Base-by-base conservation (phyloP, 1,139 yeast genomes). In the Pichia sp. region DNA sequence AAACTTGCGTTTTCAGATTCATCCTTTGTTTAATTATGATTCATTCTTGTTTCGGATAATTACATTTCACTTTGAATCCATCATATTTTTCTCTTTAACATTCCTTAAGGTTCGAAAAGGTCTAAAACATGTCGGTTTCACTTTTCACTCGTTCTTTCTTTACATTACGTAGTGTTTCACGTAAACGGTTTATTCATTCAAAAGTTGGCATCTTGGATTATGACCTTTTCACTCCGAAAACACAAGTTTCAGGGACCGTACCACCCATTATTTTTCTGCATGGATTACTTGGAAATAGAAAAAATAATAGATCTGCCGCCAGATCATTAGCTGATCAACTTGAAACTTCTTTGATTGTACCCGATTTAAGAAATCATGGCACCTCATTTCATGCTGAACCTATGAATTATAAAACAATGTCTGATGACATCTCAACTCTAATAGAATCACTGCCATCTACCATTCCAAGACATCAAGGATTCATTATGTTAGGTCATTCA, bases 311-410 rank as follows among this genome's bases (percentile, higher is more conserved):
- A 56, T 76, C 90, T 1, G 86, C 90, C 27, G 87, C 89, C 27
- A 79, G 80, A 61, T 62, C 62, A 45, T 52, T 76, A 33, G 65
- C 71, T 41, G 64, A 64, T 39, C 53, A 53, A 10, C 56, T 76
- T 39, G 61, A 66, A 63, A 80, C 69, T 1, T 51, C 59, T 51
- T 79, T 89, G 0, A 85, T 81, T 62, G 79, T 90, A 56, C 73
- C 88, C 6, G 98, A 93, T 66, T 73, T 91, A 54, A 74, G 98
- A 56, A 90, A 93, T 68, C 96, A 91, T 66, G 98, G 99, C 3
- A 79, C 76, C 10, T 85, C 96, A n/a, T 96, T 96, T 1, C 96
- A 87, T 63, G 66, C 66, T 27, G 62, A 69, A 0, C 72, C 85
- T 25, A 87, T 88, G 64, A 90, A 84, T 65, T 87, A 89, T 67